Evolutionary conservation across 352 stramenopile species (phyloP).

Genomic region (Phytophthora cactorum): DNA sequence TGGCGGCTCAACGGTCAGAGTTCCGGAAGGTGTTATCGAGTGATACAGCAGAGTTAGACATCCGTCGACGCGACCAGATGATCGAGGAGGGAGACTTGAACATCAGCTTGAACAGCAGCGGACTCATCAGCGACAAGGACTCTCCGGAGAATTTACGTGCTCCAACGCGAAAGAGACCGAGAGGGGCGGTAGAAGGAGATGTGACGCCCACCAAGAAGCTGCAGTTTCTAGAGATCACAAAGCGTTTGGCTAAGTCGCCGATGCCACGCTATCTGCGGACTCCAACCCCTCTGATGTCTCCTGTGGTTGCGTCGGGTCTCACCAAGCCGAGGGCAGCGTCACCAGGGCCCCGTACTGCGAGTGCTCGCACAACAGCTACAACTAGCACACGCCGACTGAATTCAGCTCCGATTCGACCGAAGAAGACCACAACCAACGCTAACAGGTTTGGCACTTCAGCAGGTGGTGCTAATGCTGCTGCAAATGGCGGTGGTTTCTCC

Average conservation of each 20-base stretch:
- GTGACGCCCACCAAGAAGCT: slow-evolving; percentile 44
- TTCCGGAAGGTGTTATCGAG: slow-evolving; percentile 52
- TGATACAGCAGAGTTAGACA: slow-evolving; percentile 12
- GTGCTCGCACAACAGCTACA: slow-evolving; percentile 22
- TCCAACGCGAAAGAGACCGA: slow-evolving; percentile 37
- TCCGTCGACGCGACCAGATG: slow-evolving; percentile 20
- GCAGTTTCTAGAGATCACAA: slow-evolving; percentile 52
- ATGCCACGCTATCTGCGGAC: slow-evolving; percentile 47
- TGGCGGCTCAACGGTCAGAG: slow-evolving; percentile 51
- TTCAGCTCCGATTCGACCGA: slow-evolving; percentile 42
- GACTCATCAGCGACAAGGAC: slow-evolving; percentile 33
- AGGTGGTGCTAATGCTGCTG: slow-evolving; percentile 23
- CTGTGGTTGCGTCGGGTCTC: slow-evolving; percentile 32
- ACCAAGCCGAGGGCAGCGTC: slow-evolving; percentile 33
- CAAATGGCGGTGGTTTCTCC: slow-evolving; percentile 36
- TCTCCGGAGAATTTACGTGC: slow-evolving; percentile 36
- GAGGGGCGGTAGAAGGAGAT: slow-evolving; percentile 21
- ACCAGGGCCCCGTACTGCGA: slow-evolving; percentile 20
- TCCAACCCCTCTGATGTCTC: slow-evolving; percentile 41
- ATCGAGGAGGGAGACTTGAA: slow-evolving; percentile 40
- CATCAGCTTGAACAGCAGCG: slow-evolving; percentile 48
- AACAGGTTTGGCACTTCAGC: slow-evolving; percentile 43
- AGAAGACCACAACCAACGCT: slow-evolving; percentile 45
- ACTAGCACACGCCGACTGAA: slow-evolving; percentile 45
- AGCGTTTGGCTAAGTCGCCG: slow-evolving; percentile 45